These are phyloP conservation scores for Lasiosphaeriaceae sp. DNA, from an alignment of 495 filamentous ascomycete species.

Conservation along the genomic window DNA sequence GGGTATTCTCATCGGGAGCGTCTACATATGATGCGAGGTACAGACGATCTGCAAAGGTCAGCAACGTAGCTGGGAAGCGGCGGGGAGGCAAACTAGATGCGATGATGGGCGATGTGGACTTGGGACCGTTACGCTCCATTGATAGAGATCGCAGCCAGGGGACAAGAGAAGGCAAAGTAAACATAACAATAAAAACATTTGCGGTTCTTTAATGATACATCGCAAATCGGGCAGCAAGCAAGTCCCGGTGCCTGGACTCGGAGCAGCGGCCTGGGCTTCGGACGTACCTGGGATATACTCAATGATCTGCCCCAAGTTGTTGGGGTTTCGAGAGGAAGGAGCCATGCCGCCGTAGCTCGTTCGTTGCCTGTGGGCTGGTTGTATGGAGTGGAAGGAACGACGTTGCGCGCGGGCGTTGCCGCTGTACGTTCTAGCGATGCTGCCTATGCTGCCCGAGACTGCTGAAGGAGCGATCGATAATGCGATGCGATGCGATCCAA, in stretches of 20 bases:
- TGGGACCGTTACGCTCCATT: background rate
- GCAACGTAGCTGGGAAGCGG: background rate
- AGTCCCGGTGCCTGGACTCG: too few species aligned
- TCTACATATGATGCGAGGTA: slow-evolving; percentile 92
- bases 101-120: background rate
- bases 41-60: slow-evolving; percentile 68
- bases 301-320: slow-evolving; percentile 50
- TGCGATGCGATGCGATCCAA: background rate
- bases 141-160: too few species aligned
- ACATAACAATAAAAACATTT: slow-evolving; percentile 4
- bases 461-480: background rate
- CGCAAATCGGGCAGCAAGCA: background rate
- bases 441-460: background rate
- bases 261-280: too few species aligned
- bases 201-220: background rate
- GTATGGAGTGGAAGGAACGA: background rate
- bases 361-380: background rate
- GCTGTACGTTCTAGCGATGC: background rate
- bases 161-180: background rate
- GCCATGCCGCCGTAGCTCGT: slow-evolving; percentile 31
- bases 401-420: background rate
- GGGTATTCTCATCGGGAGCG: slow-evolving; percentile 70
- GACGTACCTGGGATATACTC: slow-evolving; percentile 56
- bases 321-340: slow-evolving; percentile 37
- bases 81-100: background rate